Evolutionary conservation across 2,329 filamentous ascomycete species (phyloP).

Genomic region (Diaporthe sp.): DNA sequence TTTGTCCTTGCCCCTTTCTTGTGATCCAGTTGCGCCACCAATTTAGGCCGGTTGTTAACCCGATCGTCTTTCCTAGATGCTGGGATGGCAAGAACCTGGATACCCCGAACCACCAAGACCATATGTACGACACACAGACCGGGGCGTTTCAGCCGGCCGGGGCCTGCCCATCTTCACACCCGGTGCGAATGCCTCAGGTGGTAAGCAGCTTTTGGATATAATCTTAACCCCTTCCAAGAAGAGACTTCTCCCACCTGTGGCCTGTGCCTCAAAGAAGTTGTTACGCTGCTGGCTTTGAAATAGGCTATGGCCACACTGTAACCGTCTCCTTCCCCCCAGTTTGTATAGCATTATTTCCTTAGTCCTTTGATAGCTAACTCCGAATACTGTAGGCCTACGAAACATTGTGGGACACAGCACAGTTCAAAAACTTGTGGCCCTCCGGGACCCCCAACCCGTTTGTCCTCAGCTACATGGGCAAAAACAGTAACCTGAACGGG

Average conservation of each 20-base stretch:
- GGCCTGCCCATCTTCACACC: constrained; percentile 43
- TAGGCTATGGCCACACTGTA: too few species aligned
- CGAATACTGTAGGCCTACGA: constrained; percentile 49
- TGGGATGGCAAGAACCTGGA: constrained; percentile 71
- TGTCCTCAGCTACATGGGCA: constrained; percentile 39
- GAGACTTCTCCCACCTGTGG: too few species aligned
- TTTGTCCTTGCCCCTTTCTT: neutral
- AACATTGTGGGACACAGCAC: constrained; percentile 55
- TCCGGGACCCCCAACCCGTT: constrained; percentile 46
- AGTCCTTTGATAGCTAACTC: too few species aligned
- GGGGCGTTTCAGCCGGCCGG: constrained; percentile 41
- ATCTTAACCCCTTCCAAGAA: too few species aligned
- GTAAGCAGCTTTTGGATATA: too few species aligned
- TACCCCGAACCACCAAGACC: constrained; percentile 57
- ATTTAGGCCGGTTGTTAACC: neutral
- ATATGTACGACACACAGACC: constrained; percentile 44
- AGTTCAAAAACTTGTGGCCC: constrained; percentile 50
- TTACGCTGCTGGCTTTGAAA: too few species aligned
- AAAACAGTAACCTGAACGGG: constrained; percentile 39
- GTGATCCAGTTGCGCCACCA: rapidly evolving
- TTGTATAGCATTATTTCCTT: too few species aligned
- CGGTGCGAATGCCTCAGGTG: constrained; percentile 44
- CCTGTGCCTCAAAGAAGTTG: too few species aligned
- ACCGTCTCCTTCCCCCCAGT: too few species aligned
- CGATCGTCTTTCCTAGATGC: constrained; percentile 48